Conservation (phyloP, 768 basidiomycete species). For the Tricholoma terreum region DNA sequence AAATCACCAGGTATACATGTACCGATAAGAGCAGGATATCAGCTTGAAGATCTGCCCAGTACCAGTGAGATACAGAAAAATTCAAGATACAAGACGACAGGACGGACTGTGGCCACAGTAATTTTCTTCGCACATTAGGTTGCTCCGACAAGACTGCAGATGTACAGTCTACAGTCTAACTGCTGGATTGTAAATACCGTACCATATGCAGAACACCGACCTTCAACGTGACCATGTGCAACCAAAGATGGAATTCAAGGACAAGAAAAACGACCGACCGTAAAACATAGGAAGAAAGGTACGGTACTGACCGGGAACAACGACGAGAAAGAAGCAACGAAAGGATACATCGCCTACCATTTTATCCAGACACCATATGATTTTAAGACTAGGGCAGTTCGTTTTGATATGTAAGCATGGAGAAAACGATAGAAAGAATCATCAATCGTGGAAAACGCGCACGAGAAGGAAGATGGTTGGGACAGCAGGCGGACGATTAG, state of each 20-base stretch:
- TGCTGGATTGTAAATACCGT: background rate
- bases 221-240: background rate
- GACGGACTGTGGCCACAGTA: no score
- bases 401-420: constrained; percentile 1
- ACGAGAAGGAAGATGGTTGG: background rate
- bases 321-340: background rate
- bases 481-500: background rate
- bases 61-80: no score
- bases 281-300: background rate
- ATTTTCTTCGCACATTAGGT: background rate
- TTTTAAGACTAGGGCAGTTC: background rate
- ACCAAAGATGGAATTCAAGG: background rate
- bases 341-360: constrained; percentile 1
- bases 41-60: no score
- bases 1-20: no score
- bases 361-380: background rate
- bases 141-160: background rate
- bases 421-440: background rate
- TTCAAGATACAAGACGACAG: background rate
- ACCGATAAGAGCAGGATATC: no score
- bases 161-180: background rate
- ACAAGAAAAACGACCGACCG: constrained; percentile 1
- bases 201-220: background rate
- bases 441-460: background rate
- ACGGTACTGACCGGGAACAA: constrained; percentile 1